These are phyloP conservation scores for Wallemia mellicola DNA, from an alignment of 1,284 basidiomycete genomes.

Conservation along the genomic window DNA sequence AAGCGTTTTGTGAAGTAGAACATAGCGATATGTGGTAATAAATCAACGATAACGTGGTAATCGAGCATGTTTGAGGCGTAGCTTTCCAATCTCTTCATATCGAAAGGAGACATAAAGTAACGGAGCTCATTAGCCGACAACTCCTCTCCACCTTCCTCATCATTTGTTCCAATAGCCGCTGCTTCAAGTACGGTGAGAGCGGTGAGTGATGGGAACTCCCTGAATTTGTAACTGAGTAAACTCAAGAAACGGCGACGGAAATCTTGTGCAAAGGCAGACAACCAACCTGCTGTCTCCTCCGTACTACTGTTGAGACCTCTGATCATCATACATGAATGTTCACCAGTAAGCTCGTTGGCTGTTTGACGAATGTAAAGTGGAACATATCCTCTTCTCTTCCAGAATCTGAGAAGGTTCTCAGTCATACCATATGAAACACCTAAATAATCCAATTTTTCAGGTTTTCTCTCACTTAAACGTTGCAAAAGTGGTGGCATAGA, in stretches of 20 bases:
- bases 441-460: slow-evolving; percentile 73
- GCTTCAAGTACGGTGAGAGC: slow-evolving; percentile 71
- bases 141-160: slow-evolving; percentile 20
- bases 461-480: slow-evolving; percentile 61
- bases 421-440: slow-evolving; percentile 93
- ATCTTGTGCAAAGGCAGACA: slow-evolving; percentile 75
- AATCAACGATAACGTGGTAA: slow-evolving; percentile 80
- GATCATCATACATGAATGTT: slow-evolving; percentile 86
- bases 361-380: slow-evolving; percentile 86
- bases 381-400: slow-evolving; percentile 74
- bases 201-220: slow-evolving; percentile 63
- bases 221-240: slow-evolving; percentile 74
- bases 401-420: slow-evolving; percentile 66
- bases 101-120: slow-evolving; percentile 57
- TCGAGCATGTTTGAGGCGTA: slow-evolving; percentile 91
- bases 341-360: slow-evolving; percentile 77
- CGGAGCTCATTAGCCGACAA: slow-evolving; percentile 36
- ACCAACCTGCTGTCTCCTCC: slow-evolving; percentile 32
- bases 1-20: slow-evolving; percentile 61
- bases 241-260: slow-evolving; percentile 73
- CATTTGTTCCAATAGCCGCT: slow-evolving; percentile 30
- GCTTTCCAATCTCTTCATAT: slow-evolving; percentile 78
- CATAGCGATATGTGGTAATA: slow-evolving; percentile 46
- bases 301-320: slow-evolving; percentile 32
- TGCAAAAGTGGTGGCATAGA: slow-evolving; percentile 83